phyloP scores from a whole-genome alignment of 768 basidiomycete genomes.

The Cyclocybe cylindracea region DNA sequence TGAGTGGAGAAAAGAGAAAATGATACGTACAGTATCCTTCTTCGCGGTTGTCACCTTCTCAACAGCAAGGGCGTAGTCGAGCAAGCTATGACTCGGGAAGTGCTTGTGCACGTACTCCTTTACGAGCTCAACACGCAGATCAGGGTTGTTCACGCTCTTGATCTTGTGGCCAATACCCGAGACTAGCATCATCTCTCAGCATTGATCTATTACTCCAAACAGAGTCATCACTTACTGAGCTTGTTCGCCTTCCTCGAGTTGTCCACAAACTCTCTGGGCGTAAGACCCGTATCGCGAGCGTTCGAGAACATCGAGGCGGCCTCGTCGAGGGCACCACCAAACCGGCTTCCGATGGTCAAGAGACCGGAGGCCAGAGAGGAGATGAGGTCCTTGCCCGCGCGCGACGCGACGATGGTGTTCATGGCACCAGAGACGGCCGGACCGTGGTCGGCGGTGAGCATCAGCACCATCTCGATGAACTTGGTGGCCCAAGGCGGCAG shows the following conservation, averaged over 20 bases:
- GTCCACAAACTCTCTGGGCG: constrained; percentile 98
- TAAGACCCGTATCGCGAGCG: constrained; percentile 88
- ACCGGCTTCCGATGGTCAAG: constrained; percentile 96
- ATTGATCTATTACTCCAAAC: constrained; percentile 7
- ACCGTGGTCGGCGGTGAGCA: constrained; percentile 98
- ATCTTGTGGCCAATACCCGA: constrained; percentile 99
- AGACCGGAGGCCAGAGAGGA: constrained; percentile 95
- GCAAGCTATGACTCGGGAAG: constrained; percentile 92
- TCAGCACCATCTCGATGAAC: constrained; percentile 99
- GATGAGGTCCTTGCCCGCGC: constrained; percentile 99
- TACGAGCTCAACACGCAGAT: constrained; percentile 88
- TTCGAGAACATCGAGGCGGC: constrained; percentile 95
- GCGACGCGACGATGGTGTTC: constrained; percentile 99
- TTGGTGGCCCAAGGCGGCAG: constrained; percentile 93
- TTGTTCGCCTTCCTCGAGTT: constrained; percentile 91
- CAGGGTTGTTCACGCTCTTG: constrained; percentile 97
- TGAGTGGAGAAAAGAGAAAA: not conserved
- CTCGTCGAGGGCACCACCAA: constrained; percentile 98
- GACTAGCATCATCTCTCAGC: constrained; percentile 44
- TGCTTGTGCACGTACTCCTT: constrained; percentile 95
- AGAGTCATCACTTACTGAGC: constrained; percentile 60
- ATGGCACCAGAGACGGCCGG: constrained; percentile 98
- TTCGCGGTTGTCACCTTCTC: constrained; percentile 98
- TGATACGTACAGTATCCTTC: constrained; percentile 81
- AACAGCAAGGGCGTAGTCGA: constrained; percentile 94